Base-by-base conservation (phyloP, 352 stramenopile species). In the Pythium brachiatum region DNA sequence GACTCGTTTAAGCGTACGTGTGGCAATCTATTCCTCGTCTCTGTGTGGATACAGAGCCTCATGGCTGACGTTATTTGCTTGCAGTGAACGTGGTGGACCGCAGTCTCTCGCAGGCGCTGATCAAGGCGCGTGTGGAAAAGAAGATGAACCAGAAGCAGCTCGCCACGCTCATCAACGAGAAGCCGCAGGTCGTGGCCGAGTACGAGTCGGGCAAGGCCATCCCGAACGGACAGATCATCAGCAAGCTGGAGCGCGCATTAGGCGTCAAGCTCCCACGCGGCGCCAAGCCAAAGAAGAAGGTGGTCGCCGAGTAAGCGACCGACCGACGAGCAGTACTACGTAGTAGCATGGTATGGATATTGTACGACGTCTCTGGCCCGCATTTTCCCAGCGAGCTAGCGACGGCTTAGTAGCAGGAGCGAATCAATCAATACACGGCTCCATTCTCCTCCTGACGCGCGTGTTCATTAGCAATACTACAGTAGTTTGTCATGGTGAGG, bases 121-220 rank as follows among this genome's bases (percentile, higher is more conserved):
- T 96, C 78, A 96, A 99, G 75, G 97, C 96, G 21, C 92, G 97
- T 16, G 95, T 86, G 60, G 96, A 91, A 16, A 99, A 99, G 78
- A 98, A 99, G 79, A 97, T 99, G 90, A 98, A 96, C 23, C 97
- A 99, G 84, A 99, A 99, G 73, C 87, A 98, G 61, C 79, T 99
- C 44, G 97, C 93, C 9, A 98, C 96, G 11, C 70, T 81, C 48
- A 96, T 98, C 62, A 97, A 97, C 70, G 91, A 97, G 69, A 99
- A 99, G 74, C 96, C 96, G 38, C 96, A 99, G 73, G 83, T 99
- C 15, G 95, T 99, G 34, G 93, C 85, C 31, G 92, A 99, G 70
- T 99, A 99, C 76, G 97, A 99, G 74, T 98, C 86, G 15, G 97
- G 97, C 34, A 97, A 97, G 66, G 96, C 96, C 32, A 98, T 99